Evolutionary conservation across 371 early-diverging fungal species (phyloP), one percentile per base, ranked within the genome.

Genomic region (Mucor plumbeus): DNA sequence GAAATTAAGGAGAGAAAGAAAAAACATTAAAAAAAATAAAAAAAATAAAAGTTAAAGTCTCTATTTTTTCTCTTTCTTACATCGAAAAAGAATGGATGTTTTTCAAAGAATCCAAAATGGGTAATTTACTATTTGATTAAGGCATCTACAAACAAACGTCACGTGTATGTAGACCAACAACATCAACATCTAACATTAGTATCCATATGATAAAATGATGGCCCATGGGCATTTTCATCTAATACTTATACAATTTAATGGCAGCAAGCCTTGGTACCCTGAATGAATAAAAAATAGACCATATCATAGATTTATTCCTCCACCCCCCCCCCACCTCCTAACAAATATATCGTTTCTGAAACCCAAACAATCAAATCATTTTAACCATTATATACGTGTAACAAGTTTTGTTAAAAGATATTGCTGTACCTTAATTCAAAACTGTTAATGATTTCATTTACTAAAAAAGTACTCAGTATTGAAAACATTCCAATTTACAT

Each of bases 41-140:
- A 59, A 39, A 50, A 34, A 43, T 21, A 54, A 34, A 13, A 41
- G 33, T 31, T 36, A 48, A 58, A 41, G 33, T 19, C 14, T 33
- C 17, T 59, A 4, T 58, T 40, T 35, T 40, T 9, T 36, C 38
- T 34, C 47, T 57, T n/a, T 50, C 50, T 26, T 50, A n/a, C 39
- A 26, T 47, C 39, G 33, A 50, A 65, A 65, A 64, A 54, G 26
- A 67, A 53, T 53, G 15, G 53, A 53, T 63, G 64, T 67, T 63
- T 69, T 69, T 59, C 41, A 15, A 48, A 34, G 21, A 53, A 31
- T 59, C 69, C 64, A 69, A 69, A 69, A 53, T 53, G 53, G 64
- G 69, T 54, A 69, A 64, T 21, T 50, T 13, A 44, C 44, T 67
- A 21, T 35, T 55, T 38, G 8, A 31, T 17, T 40, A 35, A 10